phyloP scores from a whole-genome alignment of 2,329 filamentous ascomycete genomes.

The Scopulariopsis brevicaulis region DNA sequence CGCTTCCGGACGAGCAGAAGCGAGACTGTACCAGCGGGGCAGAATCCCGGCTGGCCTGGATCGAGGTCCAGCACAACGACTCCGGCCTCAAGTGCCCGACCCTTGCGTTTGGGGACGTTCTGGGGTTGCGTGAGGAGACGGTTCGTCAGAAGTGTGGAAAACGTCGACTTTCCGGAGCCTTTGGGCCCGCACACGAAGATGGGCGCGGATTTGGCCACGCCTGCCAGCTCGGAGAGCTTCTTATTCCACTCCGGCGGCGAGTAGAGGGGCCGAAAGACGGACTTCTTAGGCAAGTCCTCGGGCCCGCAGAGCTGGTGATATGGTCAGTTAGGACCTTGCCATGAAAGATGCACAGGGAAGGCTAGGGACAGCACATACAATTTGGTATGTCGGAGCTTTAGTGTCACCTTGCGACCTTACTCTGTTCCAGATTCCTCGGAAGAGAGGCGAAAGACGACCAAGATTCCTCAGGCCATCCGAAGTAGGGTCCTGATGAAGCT shows the following conservation, averaged over 20 bases:
- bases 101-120: not conserved
- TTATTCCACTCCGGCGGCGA: slow-evolving; percentile 51
- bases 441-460: slow-evolving; percentile 52
- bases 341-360: not conserved
- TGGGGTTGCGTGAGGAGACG: slow-evolving; percentile 34
- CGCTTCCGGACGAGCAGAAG: slow-evolving; percentile 48
- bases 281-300: slow-evolving; percentile 36
- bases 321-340: slow-evolving; percentile 11
- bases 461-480: slow-evolving; percentile 38
- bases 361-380: slow-evolving; percentile 24
- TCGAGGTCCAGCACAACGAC: slow-evolving; percentile 64
- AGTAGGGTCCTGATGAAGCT: slow-evolving; percentile 42
- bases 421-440: slow-evolving; percentile 55
- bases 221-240: slow-evolving; percentile 28
- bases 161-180: slow-evolving; percentile 66
- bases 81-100: slow-evolving; percentile 8
- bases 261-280: slow-evolving; percentile 39
- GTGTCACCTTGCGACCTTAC: slow-evolving; percentile 9
- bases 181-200: slow-evolving; percentile 57
- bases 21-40: slow-evolving; percentile 57
- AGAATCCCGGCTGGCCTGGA: slow-evolving; percentile 67
- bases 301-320: slow-evolving; percentile 38
- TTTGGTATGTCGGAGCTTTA: slow-evolving; percentile 30
- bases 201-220: slow-evolving; percentile 19
- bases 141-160: slow-evolving; percentile 56